Evolutionary conservation across 306 rosid species (phyloP), one percentile per base, ranked within the genome.

Genomic region (Cucumis hystrix): DNA sequence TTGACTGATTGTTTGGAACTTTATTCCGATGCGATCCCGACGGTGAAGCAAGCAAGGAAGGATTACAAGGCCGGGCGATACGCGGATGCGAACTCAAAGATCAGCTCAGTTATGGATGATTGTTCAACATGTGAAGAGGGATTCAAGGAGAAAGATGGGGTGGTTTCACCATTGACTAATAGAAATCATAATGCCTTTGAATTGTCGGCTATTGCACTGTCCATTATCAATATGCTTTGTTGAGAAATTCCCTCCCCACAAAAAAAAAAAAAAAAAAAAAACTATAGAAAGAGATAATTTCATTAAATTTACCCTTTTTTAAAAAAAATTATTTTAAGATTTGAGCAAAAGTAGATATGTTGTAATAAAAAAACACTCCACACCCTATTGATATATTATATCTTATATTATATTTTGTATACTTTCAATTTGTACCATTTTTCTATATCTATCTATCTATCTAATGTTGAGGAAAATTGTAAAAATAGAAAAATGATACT

Each of bases 191-290:
- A 82, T 81, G 83, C 87, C 47, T 86, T 87, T 59, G 91, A 89
- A 74, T 58, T 92, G 7, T 75, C 87, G 65, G 92, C 91, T 39
- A 84, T 90, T 84, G 84, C 92, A 7, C 88, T 92, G 7, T 92
- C 80, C 28, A 77, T 77, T 63, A 77, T 28, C 6, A 63, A 77
- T 63, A 62, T 62, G 80, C 73, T 77, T 47, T 2, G 14, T 30
- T 47, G 17, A 57, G 16, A 30, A 23, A 30, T 62, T 61, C 39
- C 59, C 33, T 3, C 59, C 25, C 25, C 25, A 0, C 25, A 23
- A 10, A 11, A 55, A 55, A 55, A 6, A 17, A 1, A 21, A 23
- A 20, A 23, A 23, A 23, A 23, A 23, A 23, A 23, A 1, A 23
- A 23, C 25, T 11, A 18, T 2, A 17, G 7, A 9, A 17, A 63